Evolutionary conservation across 345 rosid species (phyloP), one percentile per base, ranked within the genome.

Genomic region (Bruguiera parviflora): DNA sequence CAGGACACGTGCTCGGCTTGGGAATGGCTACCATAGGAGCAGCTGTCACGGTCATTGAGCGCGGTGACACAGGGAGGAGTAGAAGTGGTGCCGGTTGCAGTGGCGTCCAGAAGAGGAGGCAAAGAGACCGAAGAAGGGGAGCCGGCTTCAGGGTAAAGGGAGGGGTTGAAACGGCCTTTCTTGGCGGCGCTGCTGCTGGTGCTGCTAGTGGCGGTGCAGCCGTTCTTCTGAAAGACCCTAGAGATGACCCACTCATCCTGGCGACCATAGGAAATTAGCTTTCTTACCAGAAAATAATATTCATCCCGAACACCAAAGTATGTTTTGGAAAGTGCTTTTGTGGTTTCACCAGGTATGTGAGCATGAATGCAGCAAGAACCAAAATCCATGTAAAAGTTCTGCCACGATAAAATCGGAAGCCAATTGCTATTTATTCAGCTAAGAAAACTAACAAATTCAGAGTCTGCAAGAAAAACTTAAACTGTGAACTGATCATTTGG

Each of bases 1-100:
- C 98, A 95, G 99, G 99, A 95, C 98, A 95, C 97, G 99, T 95
- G 99, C 98, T 87, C 89, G 20, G 80, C 53, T 10, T 78, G 76
- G 61, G 77, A 64, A 61, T 77, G 78, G 78, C 86, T 83, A 76
- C 85, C 87, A 32, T 71, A 88, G 64, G 89, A 85, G 85, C 79
- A 71, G 78, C 86, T 81, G 69, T 83, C 92, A 32, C 72, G 74
- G 71, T 57, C 81, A n/a, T 59, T 64, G 5, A 69, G 43, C 63
- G 67, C 58, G 32, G 81, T 63, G 55, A 78, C 62, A 13, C 85
- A 53, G 9, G 68, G 58, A 1, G 62, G 49, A 15, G 1, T 4
- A 6, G 37, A 33, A 1, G 75, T 8, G 43, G 65, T 27, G 31
- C 59, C 20, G 31, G 77, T 24, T 9, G 77, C 11, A 33, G 84